Conservation (phyloP, 2,329 filamentous ascomycete species). For the Aspergillus latus region DNA sequence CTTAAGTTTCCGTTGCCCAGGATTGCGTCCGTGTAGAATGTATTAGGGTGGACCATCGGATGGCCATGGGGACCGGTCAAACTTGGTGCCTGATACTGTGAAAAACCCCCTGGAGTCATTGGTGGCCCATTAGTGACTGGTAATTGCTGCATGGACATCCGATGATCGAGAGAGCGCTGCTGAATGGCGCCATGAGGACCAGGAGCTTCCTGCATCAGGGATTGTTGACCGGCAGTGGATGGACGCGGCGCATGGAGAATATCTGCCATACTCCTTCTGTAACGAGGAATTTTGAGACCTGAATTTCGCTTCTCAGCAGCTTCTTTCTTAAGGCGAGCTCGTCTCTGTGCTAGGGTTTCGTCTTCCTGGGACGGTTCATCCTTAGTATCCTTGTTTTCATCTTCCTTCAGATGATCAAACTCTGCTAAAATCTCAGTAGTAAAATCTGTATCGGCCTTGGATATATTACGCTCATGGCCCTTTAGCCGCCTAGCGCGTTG, state of each 20-base stretch:
- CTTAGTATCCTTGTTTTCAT: slow-evolving; percentile 25
- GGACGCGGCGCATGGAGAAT: slow-evolving; percentile 56
- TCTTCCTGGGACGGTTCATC: slow-evolving; percentile 32
- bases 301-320: slow-evolving; percentile 26
- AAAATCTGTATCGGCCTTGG: slow-evolving; percentile 42
- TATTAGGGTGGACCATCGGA: slow-evolving; percentile 26
- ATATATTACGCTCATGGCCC: slow-evolving; percentile 32
- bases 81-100: slow-evolving; percentile 21
- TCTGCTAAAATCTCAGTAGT: slow-evolving; percentile 45
- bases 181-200: slow-evolving; percentile 18
- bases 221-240: slow-evolving; percentile 30
- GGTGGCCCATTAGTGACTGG: slow-evolving; percentile 25
- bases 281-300: slow-evolving; percentile 29
- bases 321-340: slow-evolving; percentile 47
- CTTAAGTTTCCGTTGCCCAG: slow-evolving; percentile 29
- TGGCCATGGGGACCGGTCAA: slow-evolving; percentile 27
- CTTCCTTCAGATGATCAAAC: slow-evolving; percentile 34
- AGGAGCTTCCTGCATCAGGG: slow-evolving; percentile 25
- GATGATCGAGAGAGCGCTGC: slow-evolving; percentile 24
- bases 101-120: slow-evolving; percentile 11
- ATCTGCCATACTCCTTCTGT: slow-evolving; percentile 48
- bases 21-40: slow-evolving; percentile 30
- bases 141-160: slow-evolving; percentile 34
- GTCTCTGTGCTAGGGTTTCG: slow-evolving; percentile 49
- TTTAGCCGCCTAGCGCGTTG: slow-evolving; percentile 45